Evolutionary conservation across 83 land plant species (phyloP).

Genomic region (Picea abies): DNA sequence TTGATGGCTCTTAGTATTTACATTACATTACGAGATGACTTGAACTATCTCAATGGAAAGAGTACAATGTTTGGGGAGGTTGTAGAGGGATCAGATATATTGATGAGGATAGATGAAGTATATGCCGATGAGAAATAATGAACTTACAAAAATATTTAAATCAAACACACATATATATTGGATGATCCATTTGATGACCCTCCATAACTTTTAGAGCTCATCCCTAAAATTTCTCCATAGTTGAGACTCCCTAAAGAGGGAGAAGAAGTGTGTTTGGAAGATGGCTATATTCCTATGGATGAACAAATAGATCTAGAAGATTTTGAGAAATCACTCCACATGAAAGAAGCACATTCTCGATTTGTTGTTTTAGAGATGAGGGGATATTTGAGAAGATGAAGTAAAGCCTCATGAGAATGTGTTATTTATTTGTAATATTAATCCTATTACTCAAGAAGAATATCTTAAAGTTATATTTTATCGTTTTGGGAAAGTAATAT

Average conservation of each 20-base stretch:
- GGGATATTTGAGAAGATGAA: too few relatives aligned
- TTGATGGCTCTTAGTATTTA: conserved; percentile 99
- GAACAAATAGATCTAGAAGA: conserved; percentile 37
- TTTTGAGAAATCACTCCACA: conserved; percentile 24
- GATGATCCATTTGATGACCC: too few relatives aligned
- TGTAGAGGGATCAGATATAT: conserved; percentile 81
- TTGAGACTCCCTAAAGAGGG: conserved; percentile 7
- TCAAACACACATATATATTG: too few relatives aligned
- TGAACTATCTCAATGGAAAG: conserved; percentile 95
- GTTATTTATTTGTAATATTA: too few relatives aligned
- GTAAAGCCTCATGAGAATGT: too few relatives aligned
- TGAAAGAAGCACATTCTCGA: conserved; percentile 45
- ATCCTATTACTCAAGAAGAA: too few relatives aligned
- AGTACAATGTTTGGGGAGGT: conserved; percentile 96
- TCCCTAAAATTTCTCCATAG: too few relatives aligned
- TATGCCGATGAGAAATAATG: conserved; percentile 83
- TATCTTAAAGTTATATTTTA: too few relatives aligned
- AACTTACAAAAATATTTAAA: conserved; percentile 76
- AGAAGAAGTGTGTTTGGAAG: conserved; percentile 45
- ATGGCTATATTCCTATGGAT: conserved; percentile 52
- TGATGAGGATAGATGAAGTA: conserved; percentile 89
- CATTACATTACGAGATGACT: conserved; percentile 79
- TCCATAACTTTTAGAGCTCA: too few relatives aligned
- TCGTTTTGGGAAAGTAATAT: too few relatives aligned
- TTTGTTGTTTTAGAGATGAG: neutral